Percentiles rank a stretch among this genome's conserved stretches.
These are phyloP conservation scores for Suhomyces emberorum DNA, from an alignment of 805 yeast genomes.

Conservation along the genomic window DNA sequence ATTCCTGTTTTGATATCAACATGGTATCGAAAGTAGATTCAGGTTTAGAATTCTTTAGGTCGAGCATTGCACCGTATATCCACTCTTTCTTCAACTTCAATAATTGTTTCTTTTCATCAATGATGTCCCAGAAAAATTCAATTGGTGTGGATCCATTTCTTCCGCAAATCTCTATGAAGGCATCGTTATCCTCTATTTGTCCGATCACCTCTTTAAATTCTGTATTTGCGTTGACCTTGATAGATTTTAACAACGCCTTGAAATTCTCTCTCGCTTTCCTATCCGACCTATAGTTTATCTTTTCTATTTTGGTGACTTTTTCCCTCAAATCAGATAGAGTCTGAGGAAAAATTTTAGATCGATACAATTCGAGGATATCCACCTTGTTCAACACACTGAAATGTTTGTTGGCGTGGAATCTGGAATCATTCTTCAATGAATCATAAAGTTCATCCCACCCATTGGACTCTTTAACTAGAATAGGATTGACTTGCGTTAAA, in stretches of 20 bases:
- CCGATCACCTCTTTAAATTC: slow-evolving; percentile 58
- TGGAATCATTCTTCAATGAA: slow-evolving; percentile 39
- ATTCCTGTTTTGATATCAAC: slow-evolving; percentile 15
- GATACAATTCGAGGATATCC: slow-evolving; percentile 59
- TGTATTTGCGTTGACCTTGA: slow-evolving; percentile 47
- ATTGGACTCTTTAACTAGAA: slow-evolving; percentile 21
- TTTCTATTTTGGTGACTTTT: slow-evolving; percentile 23
- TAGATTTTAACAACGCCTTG: slow-evolving; percentile 43
- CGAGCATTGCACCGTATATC: slow-evolving; percentile 49
- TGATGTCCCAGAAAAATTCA: slow-evolving; percentile 71
- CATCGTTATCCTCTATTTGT: slow-evolving; percentile 48
- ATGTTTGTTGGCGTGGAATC: slow-evolving; percentile 60
- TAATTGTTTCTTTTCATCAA: slow-evolving; percentile 57
- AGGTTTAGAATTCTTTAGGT: slow-evolving; percentile 14
- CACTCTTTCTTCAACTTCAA: slow-evolving; percentile 59
- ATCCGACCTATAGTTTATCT: slow-evolving; percentile 51
- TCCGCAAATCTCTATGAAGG: slow-evolving; percentile 64
- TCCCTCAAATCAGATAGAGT: slow-evolving; percentile 18
- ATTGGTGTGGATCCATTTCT: slow-evolving; percentile 74
- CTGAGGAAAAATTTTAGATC: slow-evolving; percentile 31
- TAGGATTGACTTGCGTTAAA: slow-evolving; percentile 36
- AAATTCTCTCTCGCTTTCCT: slow-evolving; percentile 64
- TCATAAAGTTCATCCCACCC: slow-evolving; percentile 39
- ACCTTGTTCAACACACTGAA: slow-evolving; percentile 48
- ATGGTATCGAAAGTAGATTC: slow-evolving; percentile 16